Base-by-base conservation (phyloP, 192 early-diverging fungal genomes). In the Backusella macrospora region DNA sequence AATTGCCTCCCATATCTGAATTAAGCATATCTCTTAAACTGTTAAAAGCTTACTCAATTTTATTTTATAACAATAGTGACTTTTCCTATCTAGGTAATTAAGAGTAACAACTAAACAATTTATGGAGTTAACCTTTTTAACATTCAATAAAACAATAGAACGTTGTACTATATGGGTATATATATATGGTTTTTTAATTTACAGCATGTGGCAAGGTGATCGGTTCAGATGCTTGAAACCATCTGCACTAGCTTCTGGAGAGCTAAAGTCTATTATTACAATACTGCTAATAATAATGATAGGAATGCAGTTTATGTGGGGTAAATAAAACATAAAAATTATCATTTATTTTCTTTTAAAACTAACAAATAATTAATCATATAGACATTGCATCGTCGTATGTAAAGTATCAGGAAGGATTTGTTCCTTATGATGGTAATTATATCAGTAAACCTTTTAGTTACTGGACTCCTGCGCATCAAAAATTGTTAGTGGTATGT, bases 331-430 rank as follows among this genome's bases (percentile, higher is more conserved):
- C 4, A 68, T 7, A 68, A 47, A 15, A 29, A 6, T 23, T 6
- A 12, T 47, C 9, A 9, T n/a, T 12, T 40, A 13, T 13, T 18
- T n/a, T 18, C 23, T 37, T 10, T 44, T 2, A 4, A 6, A 3
- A 16, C 48, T 21, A 12, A 49, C 7, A 7, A 46, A 26, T 15
- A 47, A 15, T 34, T 10, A 14, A 62, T 16, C 3, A 14, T 38
- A 29, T 75, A 79, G 78, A 79, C 29, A 66, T 74, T n/a, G 63
- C 45, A 49, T 72, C 78, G 21, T 72, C 73, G 6, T 75, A 55
- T 42, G 71, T 79, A 26, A 79, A 79, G 46, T 79, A 79, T 38
- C 48, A 26, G 8, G 78, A 75, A 23, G 78, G 78, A 4, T 79
- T 68, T 39, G 71, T 66, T 10, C 64, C 18, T 9, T 26, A 70